Conservation (phyloP, 441 rosid species). For the Eutrema salsugineum region DNA sequence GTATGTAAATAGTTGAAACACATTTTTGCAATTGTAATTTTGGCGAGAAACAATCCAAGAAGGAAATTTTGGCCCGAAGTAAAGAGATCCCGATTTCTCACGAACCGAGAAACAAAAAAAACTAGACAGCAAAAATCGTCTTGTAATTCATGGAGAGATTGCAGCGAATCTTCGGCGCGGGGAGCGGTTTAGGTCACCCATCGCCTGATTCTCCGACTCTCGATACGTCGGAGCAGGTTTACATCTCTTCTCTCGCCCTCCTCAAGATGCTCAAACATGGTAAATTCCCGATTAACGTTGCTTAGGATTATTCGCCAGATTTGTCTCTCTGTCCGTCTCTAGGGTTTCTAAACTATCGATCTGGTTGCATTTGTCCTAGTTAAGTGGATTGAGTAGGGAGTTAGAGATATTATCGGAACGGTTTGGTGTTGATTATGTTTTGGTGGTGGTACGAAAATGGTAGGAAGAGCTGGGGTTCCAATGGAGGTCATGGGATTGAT, state of each 20-base stretch:
- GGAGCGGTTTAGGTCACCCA: slow-evolving; percentile 45
- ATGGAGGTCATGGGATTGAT: slow-evolving; percentile 99
- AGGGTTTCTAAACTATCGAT: too few species aligned
- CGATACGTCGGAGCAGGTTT: slow-evolving; percentile 54
- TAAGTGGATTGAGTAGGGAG: too few species aligned
- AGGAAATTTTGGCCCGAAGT: too few species aligned
- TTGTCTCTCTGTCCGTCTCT: too few species aligned
- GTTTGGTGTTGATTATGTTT: not conserved
- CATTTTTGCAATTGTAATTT: not conserved
- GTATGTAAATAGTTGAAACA: not conserved
- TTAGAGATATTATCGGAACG: not conserved
- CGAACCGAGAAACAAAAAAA: too few species aligned
- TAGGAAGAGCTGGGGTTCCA: slow-evolving; percentile 98
- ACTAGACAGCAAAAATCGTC: not conserved
- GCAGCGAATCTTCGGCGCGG: slow-evolving; percentile 48
- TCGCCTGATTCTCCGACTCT: slow-evolving; percentile 50
- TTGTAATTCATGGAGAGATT: slow-evolving; percentile 20
- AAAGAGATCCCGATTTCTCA: too few species aligned
- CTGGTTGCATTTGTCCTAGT: too few species aligned
- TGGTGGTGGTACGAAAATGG: not conserved
- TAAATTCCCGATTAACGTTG: not conserved
- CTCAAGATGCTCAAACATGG: slow-evolving; percentile 48
- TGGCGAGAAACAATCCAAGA: not conserved
- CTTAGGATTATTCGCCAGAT: not conserved
- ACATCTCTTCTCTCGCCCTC: slow-evolving; percentile 49